These are phyloP conservation scores for Perilla frutescens DNA, from an alignment of 257 asterid species.

Conservation along the genomic window DNA sequence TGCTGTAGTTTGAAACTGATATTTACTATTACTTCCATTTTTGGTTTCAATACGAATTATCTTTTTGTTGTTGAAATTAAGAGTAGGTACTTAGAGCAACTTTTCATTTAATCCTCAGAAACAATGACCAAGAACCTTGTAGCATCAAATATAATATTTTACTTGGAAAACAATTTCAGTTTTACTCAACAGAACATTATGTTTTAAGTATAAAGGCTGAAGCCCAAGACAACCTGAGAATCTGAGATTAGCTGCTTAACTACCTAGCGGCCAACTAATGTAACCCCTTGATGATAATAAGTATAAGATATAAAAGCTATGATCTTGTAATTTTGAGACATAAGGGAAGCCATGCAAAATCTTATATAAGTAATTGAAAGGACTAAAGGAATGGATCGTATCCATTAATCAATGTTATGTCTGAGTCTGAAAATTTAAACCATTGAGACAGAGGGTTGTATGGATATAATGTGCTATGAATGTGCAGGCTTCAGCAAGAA, in stretches of 20 bases:
- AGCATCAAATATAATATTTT: constrained; percentile 17
- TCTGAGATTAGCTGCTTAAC: background rate
- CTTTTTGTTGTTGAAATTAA: background rate
- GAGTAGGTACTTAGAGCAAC: background rate
- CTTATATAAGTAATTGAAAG: background rate
- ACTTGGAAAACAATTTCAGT: constrained; percentile 8
- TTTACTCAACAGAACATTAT: constrained; percentile 1
- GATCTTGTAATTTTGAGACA: constrained; percentile 1
- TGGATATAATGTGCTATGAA: constrained; percentile 2
- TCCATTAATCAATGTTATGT: constrained; percentile 19
- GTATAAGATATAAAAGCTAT: background rate
- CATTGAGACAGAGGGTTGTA: background rate
- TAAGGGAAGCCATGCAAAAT: background rate
- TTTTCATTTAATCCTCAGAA: background rate
- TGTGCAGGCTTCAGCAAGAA: too few species aligned
- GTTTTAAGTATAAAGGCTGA: background rate
- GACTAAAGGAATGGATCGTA: background rate
- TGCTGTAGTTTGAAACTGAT: constrained; percentile 23
- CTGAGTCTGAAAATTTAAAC: constrained; percentile 10
- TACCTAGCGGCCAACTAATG: constrained; percentile 1
- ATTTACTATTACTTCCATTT: constrained; percentile 1
- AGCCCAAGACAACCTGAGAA: background rate
- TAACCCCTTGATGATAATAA: background rate
- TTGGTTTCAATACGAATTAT: constrained; percentile 8
- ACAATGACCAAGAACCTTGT: constrained; percentile 9